Conservation (phyloP, 2,329 filamentous ascomycete species). For the Fusarium odoratissimum region DNA sequence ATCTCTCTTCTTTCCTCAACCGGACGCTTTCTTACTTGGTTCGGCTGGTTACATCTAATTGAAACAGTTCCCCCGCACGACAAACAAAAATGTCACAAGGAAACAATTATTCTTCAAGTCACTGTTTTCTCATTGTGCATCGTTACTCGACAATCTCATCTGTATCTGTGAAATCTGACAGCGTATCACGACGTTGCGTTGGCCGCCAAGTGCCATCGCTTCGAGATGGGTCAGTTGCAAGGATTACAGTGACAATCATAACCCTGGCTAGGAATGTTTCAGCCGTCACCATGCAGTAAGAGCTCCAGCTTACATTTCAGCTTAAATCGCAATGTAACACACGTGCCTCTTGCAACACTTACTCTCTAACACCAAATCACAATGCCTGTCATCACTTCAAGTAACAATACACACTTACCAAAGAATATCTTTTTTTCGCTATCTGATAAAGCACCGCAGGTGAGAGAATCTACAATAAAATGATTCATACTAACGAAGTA, state of each 20-base stretch:
- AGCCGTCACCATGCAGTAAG: background rate
- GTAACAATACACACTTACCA: background rate
- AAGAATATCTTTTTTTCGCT: background rate
- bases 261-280: background rate
- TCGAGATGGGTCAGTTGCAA: background rate
- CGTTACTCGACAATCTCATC: constrained; percentile 17
- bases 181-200: constrained; percentile 28
- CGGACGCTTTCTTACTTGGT: background rate
- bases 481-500: background rate
- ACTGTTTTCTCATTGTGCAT: background rate
- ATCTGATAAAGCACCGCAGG: background rate
- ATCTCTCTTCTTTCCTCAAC: background rate
- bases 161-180: constrained; percentile 1
- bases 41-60: constrained; percentile 23
- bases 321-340: background rate
- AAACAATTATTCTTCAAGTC: background rate
- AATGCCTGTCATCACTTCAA: background rate
- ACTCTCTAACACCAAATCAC: background rate
- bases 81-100: constrained; percentile 13
- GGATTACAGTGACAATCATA: background rate
- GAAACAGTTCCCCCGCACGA: constrained; percentile 14
- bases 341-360: background rate
- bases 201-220: background rate
- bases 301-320: background rate
- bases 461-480: background rate